Evolutionary conservation across 2,329 filamentous ascomycete species (phyloP), one percentile per base, ranked within the genome.

Genomic region (Phymatotrichopsis omnivora): DNA sequence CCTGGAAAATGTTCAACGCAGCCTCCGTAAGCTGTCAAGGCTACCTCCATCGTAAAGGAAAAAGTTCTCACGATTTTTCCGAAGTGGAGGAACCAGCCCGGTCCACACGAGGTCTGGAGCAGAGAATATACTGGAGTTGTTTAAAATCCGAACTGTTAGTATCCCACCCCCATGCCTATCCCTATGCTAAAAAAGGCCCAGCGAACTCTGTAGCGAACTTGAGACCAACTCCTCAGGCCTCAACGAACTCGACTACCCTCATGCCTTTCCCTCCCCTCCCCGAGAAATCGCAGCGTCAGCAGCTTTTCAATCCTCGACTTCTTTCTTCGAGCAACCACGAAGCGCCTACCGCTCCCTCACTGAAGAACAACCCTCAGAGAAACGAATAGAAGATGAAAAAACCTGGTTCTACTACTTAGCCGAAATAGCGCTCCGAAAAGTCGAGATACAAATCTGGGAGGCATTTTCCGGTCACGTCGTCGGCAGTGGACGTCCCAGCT

Each of bases 101-200:
- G n/a, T n/a, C n/a, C 12, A 52, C 47, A 7, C 47, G 52, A 32
- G 47, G 53, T 16, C 53, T 59, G 12, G 58, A 61, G 48, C 56
- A 56, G 42, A 48, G 60, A 11, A 55, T 63, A 11, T 63, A 62
- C 36, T 63, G 61, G 61, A 62, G 60, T 22, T 63, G 60, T 32
- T 48, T 63, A 45, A 63, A 63, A 39, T 61, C 59, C 11, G 59
- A 62, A 48, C 57, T 55, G 60, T 61, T 42, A 38, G 52, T 50
- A 40, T 19, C 11, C 17, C 28, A 17, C 36, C 42, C 20, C 23
- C 29, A 19, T 25, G 30, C 24, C 17, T 3, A 23, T 29, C 11
- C 11, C 14, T 32, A 20, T 29, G 16, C 20, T 12, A 17, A 27
- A 35, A 42, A 12, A 22, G 17, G 12, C 30, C 11, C 28, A 40